Evolutionary conservation across 2,329 filamentous ascomycete genomes (phyloP), one percentile per base, ranked within the genome.

Genomic region (Venturia pyrina): DNA sequence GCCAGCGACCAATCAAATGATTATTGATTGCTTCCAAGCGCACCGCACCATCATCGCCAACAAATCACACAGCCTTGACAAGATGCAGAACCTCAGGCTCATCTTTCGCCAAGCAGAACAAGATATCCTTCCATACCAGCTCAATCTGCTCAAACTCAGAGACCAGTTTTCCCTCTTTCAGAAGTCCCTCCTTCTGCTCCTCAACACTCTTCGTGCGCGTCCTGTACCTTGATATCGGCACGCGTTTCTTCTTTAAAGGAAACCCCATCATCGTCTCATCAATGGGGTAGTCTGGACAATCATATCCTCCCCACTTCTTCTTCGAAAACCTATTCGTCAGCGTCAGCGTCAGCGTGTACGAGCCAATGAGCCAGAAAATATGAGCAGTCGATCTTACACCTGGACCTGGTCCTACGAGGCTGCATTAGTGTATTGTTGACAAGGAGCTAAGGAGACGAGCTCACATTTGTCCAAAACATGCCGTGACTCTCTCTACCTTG

Each of bases 401-500:
- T 46, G 43, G 17, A 46, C 15, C 17, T 46, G 43, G 17, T 46
- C 43, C 43, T n/a, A 17, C 43, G 19, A n/a, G 43, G 43, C 43
- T n/a, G 19, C n/a, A 4, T 46, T 7, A 46, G 43, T 46, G 3
- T 19, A n/a, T 46, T n/a, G 17, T 17, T 46, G 43, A n/a, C 43
- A 17, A n/a, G 17, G 17, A n/a, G 17, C 43, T n/a, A 46, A 7
- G 6, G 19, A n/a, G 43, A 32, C 19, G 43, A 67, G n/a, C 28
- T 37, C n/a, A 50, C 43, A 48, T 63, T 24, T 19, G 19, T 46
- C 44, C 67, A 63, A 32, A 57, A 67, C 28, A 46, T 21, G 15
- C 66, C 66, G 40, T 67, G 66, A 13, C 41, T 24, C 32, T 53
- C 59, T 32, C 7, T n/a, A 7, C 66, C 66, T 44, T 32, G 28